Base-by-base conservation (phyloP, 2,329 filamentous ascomycete species). In the Ceratocystis destructans region DNA sequence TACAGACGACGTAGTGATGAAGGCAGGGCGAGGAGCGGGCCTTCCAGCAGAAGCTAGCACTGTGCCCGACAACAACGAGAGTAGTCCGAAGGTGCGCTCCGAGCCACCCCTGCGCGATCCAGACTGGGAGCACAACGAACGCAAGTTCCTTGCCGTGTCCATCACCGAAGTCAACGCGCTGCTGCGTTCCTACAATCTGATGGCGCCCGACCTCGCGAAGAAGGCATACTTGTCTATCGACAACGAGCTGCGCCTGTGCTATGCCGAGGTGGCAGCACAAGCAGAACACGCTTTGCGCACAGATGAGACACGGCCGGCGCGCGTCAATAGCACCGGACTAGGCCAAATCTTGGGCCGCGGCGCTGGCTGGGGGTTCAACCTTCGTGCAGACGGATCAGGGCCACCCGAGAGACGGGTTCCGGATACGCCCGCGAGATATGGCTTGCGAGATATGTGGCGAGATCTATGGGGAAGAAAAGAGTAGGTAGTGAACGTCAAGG, bases 171-270 rank as follows among this genome's bases (percentile, higher is more conserved):
- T 97, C 66, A 97, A 97, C 75, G 75, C 77, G 37, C 80, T 95
- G 62, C 87, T 90, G 6, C 84, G 94, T 31, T 89, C 89, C 15
- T 99, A 99, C 78, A 97, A 97, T 71, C 83, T 97, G 2, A 93
- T 96, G 85, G 93, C 94, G 0, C 94, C 94, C 0, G 87, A 90
- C 65, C 80, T 96, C 1, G 92, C 93, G 1, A 95, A 94, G 76
- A 96, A 96, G 75, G 90, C 93, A 0, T 97, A 97, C 75, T 91
- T 90, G 72, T 86, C 81, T 1, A 83, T 97, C 6, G 84, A 91
- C 57, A 84, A 93, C 62, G 94, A 99, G 76, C 80, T 97, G 17
- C 81, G 80, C 37, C 80, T 83, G 2, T 96, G 92, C 73, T 97
- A 86, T 72, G 88, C 90, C 0, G 92, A 96, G 68, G 87, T 96